Base-by-base conservation (phyloP, 345 rosid species). In the thale cress (Arabidopsis thaliana) region DNA sequence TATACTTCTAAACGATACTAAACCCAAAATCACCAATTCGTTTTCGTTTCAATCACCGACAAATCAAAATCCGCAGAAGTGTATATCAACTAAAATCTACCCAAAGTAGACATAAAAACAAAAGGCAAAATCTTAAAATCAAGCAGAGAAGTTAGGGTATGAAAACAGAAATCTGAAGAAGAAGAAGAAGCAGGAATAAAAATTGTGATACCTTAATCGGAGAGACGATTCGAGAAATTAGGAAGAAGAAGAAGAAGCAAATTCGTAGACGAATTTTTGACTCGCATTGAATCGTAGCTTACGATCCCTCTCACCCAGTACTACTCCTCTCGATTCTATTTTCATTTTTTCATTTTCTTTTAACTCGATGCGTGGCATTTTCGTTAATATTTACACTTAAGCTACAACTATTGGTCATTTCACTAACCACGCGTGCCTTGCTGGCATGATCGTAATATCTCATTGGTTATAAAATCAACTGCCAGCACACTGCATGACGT, bases 261-360 rank as follows among this genome's bases (percentile, higher is more conserved):
- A 59, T 32, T 65, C 68, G 24, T 14, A 23, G 76, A 71, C 68
- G 72, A 22, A 48, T 9, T 7, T 41, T 75, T 71, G 68, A 80
- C 74, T 73, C 72, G 48, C 79, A 72, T 63, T 56, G 80, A 72
- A 77, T 65, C 71, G 49, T 60, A 78, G 82, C 51, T 65, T 45
- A 68, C 75, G 68, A 74, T 72, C 59, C 61, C 59, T 61, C 75
- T 56, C 55, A 11, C 63, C 65, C 25, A 64, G 69, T 42, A 8
- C 23, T 49, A 22, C 60, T 10, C 74, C 49, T 61, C 67, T 28
- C 58, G 12, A 46, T 34, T 46, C 67, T 33, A 13, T 49, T 25
- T 16, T 56, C 52, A 62, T 36, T 8, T 12, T 3, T 20, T 23
- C 58, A 1, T 55, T 58, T 73, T 48, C 36, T 49, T 14, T 20